These are phyloP conservation scores for Aspergillus diversus DNA, from an alignment of 495 filamentous ascomycete genomes.

Conservation along the genomic window DNA sequence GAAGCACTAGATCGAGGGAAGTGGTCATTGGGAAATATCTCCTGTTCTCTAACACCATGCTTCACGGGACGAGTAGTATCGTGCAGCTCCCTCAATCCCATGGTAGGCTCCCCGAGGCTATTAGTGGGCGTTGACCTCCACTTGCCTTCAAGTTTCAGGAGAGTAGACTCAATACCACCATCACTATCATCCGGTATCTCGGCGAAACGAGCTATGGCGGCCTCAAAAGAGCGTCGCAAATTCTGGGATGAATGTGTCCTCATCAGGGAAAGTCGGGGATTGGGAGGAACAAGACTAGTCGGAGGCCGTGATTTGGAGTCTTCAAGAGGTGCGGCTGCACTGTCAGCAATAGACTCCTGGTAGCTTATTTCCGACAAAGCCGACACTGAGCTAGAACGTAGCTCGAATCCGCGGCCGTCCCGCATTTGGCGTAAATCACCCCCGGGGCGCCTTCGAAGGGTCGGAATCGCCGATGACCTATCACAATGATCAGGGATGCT, in stretches of 20 bases:
- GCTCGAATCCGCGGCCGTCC: conserved; percentile 71
- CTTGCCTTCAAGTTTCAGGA: conserved; percentile 91
- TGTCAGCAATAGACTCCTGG: conserved; percentile 64
- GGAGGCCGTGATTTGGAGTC: conserved; percentile 36
- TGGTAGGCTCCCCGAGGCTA: conserved; percentile 6
- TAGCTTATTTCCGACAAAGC: conserved; percentile 71
- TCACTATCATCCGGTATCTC: conserved; percentile 90
- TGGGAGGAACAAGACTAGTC: conserved; percentile 42
- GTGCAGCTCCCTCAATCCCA: background rate
- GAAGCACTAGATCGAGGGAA: conserved; percentile 23
- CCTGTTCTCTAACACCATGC: conserved; percentile 13
- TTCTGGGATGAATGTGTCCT: conserved; percentile 76
- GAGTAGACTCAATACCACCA: conserved; percentile 89
- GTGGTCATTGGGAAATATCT: conserved; percentile 12
- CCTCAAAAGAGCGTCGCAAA: conserved; percentile 85
- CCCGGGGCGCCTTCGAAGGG: conserved; percentile 83
- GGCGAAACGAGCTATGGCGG: conserved; percentile 84
- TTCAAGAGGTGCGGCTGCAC: conserved; percentile 25
- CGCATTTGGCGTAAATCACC: conserved; percentile 82
- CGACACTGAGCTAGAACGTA: conserved; percentile 66
- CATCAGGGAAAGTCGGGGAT: conserved; percentile 63
- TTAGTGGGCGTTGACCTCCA: conserved; percentile 41
- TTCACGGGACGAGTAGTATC: background rate
- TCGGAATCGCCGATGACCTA: conserved; percentile 42
- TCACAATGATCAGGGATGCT: conserved; percentile 41